These are phyloP conservation scores for Trichosporon sp. DNA, from an alignment of 1,284 basidiomycete genomes.

Conservation along the genomic window DNA sequence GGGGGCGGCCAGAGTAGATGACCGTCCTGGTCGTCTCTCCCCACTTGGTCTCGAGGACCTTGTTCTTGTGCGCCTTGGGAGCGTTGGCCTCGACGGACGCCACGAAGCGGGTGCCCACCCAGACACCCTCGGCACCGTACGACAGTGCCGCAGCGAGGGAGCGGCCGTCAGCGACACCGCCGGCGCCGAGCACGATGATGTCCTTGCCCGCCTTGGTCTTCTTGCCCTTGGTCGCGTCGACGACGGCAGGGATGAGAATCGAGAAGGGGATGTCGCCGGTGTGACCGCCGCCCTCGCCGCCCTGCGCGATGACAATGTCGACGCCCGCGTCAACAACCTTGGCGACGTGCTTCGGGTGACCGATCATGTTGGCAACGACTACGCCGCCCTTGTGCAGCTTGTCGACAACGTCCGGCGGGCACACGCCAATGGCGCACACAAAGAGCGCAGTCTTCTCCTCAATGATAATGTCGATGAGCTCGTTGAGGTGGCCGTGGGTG, in stretches of 20 bases:
- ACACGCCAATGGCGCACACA: slow-evolving; percentile 73
- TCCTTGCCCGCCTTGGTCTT: slow-evolving; percentile 69
- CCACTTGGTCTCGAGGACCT: slow-evolving; percentile 40
- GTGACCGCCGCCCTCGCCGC: slow-evolving; percentile 74
- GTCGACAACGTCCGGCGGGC: slow-evolving; percentile 69
- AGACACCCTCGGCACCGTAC: slow-evolving; percentile 78
- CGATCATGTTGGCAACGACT: slow-evolving; percentile 78
- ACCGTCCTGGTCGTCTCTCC: slow-evolving; percentile 61
- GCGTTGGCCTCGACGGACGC: slow-evolving; percentile 63
- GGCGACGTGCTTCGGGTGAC: slow-evolving; percentile 74
- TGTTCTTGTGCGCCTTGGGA: slow-evolving; percentile 75
- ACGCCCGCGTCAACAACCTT: slow-evolving; percentile 74
- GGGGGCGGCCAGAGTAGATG: slow-evolving; percentile 80
- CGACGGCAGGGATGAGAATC: slow-evolving; percentile 59
- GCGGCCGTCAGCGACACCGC: slow-evolving; percentile 80
- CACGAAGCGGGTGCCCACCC: slow-evolving; percentile 88
- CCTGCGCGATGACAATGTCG: slow-evolving; percentile 83
- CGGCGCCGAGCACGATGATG: slow-evolving; percentile 74
- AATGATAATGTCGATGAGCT: slow-evolving; percentile 78
- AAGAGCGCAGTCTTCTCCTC: slow-evolving; percentile 75
- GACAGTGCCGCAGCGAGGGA: slow-evolving; percentile 73
- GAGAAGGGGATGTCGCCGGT: slow-evolving; percentile 43
- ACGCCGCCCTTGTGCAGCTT: slow-evolving; percentile 73
- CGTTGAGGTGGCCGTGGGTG: slow-evolving; percentile 63
- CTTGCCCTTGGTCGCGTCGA: slow-evolving; percentile 67